Base-by-base conservation (phyloP, 2,329 filamentous ascomycete species). In the Ceratocystiopsis brevicomis region DNA sequence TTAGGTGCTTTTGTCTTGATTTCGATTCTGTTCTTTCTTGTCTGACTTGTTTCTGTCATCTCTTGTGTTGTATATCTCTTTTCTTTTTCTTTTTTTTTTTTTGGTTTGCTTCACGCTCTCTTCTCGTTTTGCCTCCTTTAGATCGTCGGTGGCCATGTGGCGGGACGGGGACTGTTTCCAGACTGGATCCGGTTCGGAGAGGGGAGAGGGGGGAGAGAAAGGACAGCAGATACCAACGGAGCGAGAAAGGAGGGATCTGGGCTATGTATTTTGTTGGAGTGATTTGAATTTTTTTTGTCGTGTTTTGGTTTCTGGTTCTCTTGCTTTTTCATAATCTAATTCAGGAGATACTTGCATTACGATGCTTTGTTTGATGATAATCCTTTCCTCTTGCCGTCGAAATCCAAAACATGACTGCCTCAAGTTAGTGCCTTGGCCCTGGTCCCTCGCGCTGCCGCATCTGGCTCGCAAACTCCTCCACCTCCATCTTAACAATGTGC, bases 401-500 rank as follows among this genome's bases (percentile, higher is more conserved):
- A n/a, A n/a, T n/a, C n/a, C 34, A 18, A 9, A 30, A 16, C 35
- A 15, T 8, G 16, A 36, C 21, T 33, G 16, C 12, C 9, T 33
- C n/a, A n/a, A n/a, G n/a, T n/a, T n/a, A n/a, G n/a, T n/a, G n/a
- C n/a, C n/a, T n/a, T n/a, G n/a, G n/a, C n/a, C n/a, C n/a, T n/a
- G n/a, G n/a, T n/a, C n/a, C n/a, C n/a, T n/a, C n/a, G n/a, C n/a
- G n/a, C 19, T 6, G 36, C 46, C 53, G 60, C 42, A 66, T 53
- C 54, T 76, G 72, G 48, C 73, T 77, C 2, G 61, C 60, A 55
- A 78, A 79, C 50, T 88, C 79, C 56, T 96, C 86, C 39, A 90
- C 67, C 59, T 95, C 87, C 53, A 98, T 85, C 64, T 81, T 88
- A 46, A 70, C 76, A 51, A 98, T 83, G 57, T 93, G 76, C 51